Conservation (phyloP, 2,329 filamentous ascomycete genomes). For the Fusarium neocosmosporiellum region DNA sequence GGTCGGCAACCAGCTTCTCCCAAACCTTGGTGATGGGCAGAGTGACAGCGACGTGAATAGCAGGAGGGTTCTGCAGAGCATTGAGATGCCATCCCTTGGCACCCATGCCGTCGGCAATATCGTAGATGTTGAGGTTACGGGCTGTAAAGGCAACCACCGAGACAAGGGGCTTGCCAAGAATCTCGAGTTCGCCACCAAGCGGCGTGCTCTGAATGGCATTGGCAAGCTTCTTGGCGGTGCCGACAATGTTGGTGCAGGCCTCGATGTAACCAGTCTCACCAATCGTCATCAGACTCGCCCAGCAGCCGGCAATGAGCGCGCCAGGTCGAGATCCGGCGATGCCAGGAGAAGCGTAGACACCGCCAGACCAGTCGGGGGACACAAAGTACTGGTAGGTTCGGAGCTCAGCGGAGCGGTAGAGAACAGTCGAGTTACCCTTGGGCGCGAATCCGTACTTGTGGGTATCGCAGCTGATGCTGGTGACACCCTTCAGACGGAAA, state of each 20-base stretch:
- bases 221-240: constrained; percentile 84
- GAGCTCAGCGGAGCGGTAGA: constrained; percentile 85
- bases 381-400: constrained; percentile 97
- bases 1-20: constrained; percentile 81
- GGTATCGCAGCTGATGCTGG: constrained; percentile 94
- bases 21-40: constrained; percentile 84
- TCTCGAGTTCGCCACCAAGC: constrained; percentile 77
- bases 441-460: constrained; percentile 99
- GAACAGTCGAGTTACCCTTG: constrained; percentile 93
- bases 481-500: constrained; percentile 93
- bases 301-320: constrained; percentile 94
- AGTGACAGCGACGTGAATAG: constrained; percentile 94
- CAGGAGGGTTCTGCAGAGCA: constrained; percentile 89
- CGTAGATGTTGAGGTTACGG: constrained; percentile 90
- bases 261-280: constrained; percentile 90
- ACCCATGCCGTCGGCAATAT: constrained; percentile 90
- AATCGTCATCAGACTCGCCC: constrained; percentile 89
- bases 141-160: constrained; percentile 90
- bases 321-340: constrained; percentile 93
- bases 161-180: constrained; percentile 88
- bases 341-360: constrained; percentile 93
- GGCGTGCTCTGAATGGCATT: constrained; percentile 78
- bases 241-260: constrained; percentile 88
- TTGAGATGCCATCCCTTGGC: constrained; percentile 94
- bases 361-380: constrained; percentile 92